Evolutionary conservation across 495 filamentous ascomycete species (phyloP), one percentile per base, ranked within the genome.

Genomic region (Tricharina praecox): DNA sequence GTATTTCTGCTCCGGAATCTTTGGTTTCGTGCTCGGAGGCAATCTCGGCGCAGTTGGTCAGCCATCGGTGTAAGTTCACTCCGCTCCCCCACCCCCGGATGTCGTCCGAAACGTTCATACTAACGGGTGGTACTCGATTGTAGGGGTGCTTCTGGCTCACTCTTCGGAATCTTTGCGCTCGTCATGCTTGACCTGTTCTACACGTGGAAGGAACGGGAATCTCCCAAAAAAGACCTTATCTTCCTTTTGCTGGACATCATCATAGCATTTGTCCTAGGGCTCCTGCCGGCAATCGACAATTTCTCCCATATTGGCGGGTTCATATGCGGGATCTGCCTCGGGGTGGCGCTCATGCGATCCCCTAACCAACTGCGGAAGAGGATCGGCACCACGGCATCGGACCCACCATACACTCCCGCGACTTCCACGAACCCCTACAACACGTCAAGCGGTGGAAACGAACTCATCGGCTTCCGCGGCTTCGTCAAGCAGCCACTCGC

Each of bases 291-390:
- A 5, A 65, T 97, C 35, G 90, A 97, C 67, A 97, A 97, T 64
- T 97, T 97, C 66, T 79, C 82, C 20, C 90, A 97, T 56, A 93
- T 97, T 50, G 90, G 90, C 26, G 90, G 90, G 7, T 95, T 97
- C 60, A 65, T 93, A 42, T 90, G 93, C 78, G 90, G 90, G 0
- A 64, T 97, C 13, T 79, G 79, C 3, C 72, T 95, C 20, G 90
- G 90, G 3, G 67, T 96, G 26, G 85, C 79, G 53, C 64, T 97
- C 35, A 70, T 96, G 55, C 85, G 82, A 53, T 94, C 90, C 4
- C 90, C 90, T 0, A 80, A 81, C 50, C 67, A 74, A 2, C 72
- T 97, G 10, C 75, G 85, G 1, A 70, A 78, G 25, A 77, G 79
- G 23, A 90, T 88, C 26, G 78, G 80, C 20, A 62, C 68, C 18